Conservation (phyloP, 306 rosid genomes). For the Medicago ruthenica region DNA sequence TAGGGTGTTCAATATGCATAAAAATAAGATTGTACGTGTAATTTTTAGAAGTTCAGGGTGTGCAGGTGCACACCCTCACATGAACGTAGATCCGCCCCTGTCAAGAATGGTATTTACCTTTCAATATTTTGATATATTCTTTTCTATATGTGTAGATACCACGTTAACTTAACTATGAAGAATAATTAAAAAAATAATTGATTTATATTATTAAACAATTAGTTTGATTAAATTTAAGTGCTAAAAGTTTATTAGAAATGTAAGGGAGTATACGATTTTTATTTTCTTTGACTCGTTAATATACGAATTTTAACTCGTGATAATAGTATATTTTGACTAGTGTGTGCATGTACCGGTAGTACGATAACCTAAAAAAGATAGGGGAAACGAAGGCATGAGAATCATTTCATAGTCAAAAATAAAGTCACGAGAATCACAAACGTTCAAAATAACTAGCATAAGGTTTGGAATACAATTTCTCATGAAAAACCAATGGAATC, state of each 20-base stretch:
- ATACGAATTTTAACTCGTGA: background rate
- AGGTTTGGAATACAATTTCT: background rate
- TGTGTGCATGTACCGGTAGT: background rate
- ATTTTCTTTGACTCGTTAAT: background rate
- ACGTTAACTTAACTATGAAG: slow-evolving; percentile 38
- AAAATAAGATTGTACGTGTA: too few species aligned
- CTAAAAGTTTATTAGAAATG: background rate
- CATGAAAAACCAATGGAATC: background rate
- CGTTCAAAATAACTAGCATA: background rate
- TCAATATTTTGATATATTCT: slow-evolving; percentile 31
- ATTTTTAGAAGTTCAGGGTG: too few species aligned
- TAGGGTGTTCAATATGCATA: too few species aligned
- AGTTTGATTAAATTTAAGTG: background rate
- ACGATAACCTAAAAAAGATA: background rate
- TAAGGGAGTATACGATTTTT: background rate
- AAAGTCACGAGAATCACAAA: slow-evolving; percentile 1
- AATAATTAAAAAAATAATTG: slow-evolving; percentile 5
- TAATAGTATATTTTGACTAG: background rate
- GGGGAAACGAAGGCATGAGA: too few species aligned
- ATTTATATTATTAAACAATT: background rate
- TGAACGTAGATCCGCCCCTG: too few species aligned
- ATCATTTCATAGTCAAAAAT: too few species aligned
- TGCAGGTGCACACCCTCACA: too few species aligned
- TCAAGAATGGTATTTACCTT: background rate
- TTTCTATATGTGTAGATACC: background rate